phyloP scores from a whole-genome alignment of 2,329 filamentous ascomycete genomes.

The Setomelanomma holmii region DNA sequence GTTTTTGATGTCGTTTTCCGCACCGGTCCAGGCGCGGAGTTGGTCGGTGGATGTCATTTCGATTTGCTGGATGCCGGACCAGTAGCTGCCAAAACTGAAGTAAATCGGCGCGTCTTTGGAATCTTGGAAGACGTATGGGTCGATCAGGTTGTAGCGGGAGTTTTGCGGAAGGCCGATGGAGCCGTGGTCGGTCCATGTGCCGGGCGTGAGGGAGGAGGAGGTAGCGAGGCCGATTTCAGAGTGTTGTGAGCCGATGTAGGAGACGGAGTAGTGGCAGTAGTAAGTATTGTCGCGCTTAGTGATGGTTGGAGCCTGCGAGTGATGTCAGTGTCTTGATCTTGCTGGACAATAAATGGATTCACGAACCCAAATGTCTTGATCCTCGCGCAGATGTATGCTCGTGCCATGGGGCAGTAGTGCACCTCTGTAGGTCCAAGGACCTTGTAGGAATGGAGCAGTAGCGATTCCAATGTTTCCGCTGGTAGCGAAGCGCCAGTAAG shows the following conservation, averaged over 20 bases:
- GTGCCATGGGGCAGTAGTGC: constrained; percentile 52
- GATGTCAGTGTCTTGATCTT: not conserved
- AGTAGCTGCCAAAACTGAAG: constrained; percentile 72
- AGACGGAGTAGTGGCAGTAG: constrained; percentile 69
- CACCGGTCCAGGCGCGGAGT: constrained; percentile 12
- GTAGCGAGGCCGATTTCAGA: constrained; percentile 67
- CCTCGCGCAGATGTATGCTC: constrained; percentile 50
- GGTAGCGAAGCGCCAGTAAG: constrained; percentile 59
- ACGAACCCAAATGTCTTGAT: constrained; percentile 57
- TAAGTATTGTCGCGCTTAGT: constrained; percentile 62
- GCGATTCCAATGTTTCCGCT: constrained; percentile 56
- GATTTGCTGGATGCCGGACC: constrained; percentile 69
- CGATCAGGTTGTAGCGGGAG: constrained; percentile 57
- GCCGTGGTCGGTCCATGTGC: constrained; percentile 67
- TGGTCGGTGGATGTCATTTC: constrained; percentile 44
- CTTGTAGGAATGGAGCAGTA: constrained; percentile 52
- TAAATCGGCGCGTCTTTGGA: constrained; percentile 46
- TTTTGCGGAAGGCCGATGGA: constrained; percentile 52
- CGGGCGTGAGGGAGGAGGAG: constrained; percentile 56
- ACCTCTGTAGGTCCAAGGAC: constrained; percentile 57
- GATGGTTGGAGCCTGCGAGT: constrained; percentile 66
- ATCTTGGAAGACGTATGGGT: constrained; percentile 50
- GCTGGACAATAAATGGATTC: not conserved
- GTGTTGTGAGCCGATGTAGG: constrained; percentile 63
- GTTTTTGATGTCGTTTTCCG: constrained; percentile 13